Evolutionary conservation across 139 green algal genomes (phyloP), one percentile per base, ranked within the genome.

Genomic region (Micractinium conductrix): DNA sequence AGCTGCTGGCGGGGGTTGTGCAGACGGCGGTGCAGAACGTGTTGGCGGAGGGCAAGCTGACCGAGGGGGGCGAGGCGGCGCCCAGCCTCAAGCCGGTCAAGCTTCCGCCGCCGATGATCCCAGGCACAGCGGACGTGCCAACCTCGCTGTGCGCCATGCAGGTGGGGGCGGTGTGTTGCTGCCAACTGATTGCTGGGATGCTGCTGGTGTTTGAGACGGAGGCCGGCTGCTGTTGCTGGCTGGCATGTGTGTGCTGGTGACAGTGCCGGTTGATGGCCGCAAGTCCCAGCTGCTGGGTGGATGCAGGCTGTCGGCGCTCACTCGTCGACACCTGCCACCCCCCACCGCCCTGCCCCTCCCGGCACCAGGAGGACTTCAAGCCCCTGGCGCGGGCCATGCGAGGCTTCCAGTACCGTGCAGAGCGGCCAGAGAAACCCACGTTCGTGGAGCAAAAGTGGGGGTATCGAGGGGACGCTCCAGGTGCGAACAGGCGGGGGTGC

Each of bases 371-470:
- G 30, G 42, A 38, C 30, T 79, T 79, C 44, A 65, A 62, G 72
- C 6, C 28, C 14, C n/a, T 62, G 44, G 72, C n/a, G 30, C 30
- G 30, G 33, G 21, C 14, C 10, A 43, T 38, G 17, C 16, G 28
- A 1, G 72, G 72, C 1, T 79, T 79, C 48, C 21, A 3, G 12
- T 79, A 62, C 30, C 16, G n/a, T 5, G 44, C 72, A 19, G 72
- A 79, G 72, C 43, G 44, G 14, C 72, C 72, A 38, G 44, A 44
- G 9, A 33, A 16, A 16, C 12, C 44, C 30, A 79, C 72, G 8
- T 79, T 79, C 63, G 72, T 62, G n/a, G 72, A 62, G 44, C 72
- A 79, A 28, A 76, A 76, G 68, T 74, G 68, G 68, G 68, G 68
- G 4, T 74, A 74, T 21, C 68, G 68, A 3, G 37, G 35, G 1